phyloP scores from a whole-genome alignment of 768 basidiomycete species.

The Pholiota molesta region DNA sequence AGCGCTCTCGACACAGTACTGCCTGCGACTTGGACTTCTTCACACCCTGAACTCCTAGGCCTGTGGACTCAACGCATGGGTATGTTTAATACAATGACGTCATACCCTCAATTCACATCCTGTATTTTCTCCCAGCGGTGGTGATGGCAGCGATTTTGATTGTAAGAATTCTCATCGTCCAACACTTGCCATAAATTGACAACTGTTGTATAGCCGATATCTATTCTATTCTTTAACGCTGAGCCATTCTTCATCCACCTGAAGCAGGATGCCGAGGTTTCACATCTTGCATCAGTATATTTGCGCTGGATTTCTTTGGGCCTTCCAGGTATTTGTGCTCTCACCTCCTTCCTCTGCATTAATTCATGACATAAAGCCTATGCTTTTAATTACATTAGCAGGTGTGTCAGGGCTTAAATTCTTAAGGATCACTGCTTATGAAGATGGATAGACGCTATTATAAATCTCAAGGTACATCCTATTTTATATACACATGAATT shows the following conservation, averaged over 20 bases:
- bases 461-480: constrained; percentile 64
- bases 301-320: constrained; percentile 73
- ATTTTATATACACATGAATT: background rate
- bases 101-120: background rate
- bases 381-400: constrained; percentile 48
- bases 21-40: constrained; percentile 90
- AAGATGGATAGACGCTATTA: constrained; percentile 35
- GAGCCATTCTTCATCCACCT: constrained; percentile 74
- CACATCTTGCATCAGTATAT: constrained; percentile 70
- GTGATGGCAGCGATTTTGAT: background rate
- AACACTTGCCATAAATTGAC: constrained; percentile 22
- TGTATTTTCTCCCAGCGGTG: background rate
- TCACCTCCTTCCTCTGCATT: background rate
- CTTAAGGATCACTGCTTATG: background rate
- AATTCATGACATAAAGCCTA: constrained; percentile 35
- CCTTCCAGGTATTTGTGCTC: constrained; percentile 53
- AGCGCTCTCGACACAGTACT: constrained; percentile 89
- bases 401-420: constrained; percentile 13
- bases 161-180: background rate
- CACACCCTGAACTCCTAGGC: constrained; percentile 81
- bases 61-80: constrained; percentile 88
- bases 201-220: constrained; percentile 44
- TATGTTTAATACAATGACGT: constrained; percentile 32
- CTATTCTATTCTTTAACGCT: constrained; percentile 77
- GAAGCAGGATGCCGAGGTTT: constrained; percentile 80